phyloP scores from a whole-genome alignment of 768 basidiomycete species.

The Psilocybe subaeruginosa region DNA sequence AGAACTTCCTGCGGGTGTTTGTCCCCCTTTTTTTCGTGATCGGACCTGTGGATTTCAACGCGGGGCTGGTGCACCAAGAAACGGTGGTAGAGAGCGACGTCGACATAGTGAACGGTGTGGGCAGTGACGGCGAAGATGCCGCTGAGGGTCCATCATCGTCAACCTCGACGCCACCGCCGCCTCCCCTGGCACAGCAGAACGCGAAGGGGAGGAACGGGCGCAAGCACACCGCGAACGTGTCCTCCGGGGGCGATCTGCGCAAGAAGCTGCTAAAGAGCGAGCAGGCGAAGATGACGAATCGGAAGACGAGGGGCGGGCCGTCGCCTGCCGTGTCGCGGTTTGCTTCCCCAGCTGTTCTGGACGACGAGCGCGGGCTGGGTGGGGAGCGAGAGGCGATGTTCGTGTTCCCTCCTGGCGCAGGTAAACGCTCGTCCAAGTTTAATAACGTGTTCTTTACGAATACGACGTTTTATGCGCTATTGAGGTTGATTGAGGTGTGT shows the following conservation, averaged over 20 bases:
- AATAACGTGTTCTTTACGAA: slow-evolving; percentile 83
- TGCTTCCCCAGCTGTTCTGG: slow-evolving; percentile 61
- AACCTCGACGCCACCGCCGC: not conserved
- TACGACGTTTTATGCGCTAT: slow-evolving; percentile 82
- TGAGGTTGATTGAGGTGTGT: slow-evolving; percentile 83
- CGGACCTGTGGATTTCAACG: slow-evolving; percentile 71
- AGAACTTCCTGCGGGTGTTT: slow-evolving; percentile 77
- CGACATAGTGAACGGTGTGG: slow-evolving; percentile 36
- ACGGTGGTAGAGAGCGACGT: slow-evolving; percentile 50
- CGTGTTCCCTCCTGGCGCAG: slow-evolving; percentile 11
- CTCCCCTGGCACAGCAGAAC: not conserved
- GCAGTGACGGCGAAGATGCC: slow-evolving; percentile 32
- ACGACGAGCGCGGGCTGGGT: slow-evolving; percentile 34
- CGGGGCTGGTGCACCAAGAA: slow-evolving; percentile 65
- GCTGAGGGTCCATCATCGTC: not conserved
- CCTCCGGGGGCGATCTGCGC: slow-evolving; percentile 61
- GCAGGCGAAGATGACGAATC: slow-evolving; percentile 70
- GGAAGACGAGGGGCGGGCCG: slow-evolving; percentile 58
- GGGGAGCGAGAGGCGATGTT: slow-evolving; percentile 7
- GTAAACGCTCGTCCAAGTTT: slow-evolving; percentile 35
- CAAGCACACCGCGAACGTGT: slow-evolving; percentile 24
- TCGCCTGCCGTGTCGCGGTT: slow-evolving; percentile 61
- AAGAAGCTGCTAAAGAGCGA: slow-evolving; percentile 85
- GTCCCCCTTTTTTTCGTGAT: slow-evolving; percentile 80
- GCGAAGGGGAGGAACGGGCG: slow-evolving; percentile 37